These are phyloP conservation scores for Boletellus sp. DNA, from an alignment of 768 basidiomycete species.

Conservation along the genomic window DNA sequence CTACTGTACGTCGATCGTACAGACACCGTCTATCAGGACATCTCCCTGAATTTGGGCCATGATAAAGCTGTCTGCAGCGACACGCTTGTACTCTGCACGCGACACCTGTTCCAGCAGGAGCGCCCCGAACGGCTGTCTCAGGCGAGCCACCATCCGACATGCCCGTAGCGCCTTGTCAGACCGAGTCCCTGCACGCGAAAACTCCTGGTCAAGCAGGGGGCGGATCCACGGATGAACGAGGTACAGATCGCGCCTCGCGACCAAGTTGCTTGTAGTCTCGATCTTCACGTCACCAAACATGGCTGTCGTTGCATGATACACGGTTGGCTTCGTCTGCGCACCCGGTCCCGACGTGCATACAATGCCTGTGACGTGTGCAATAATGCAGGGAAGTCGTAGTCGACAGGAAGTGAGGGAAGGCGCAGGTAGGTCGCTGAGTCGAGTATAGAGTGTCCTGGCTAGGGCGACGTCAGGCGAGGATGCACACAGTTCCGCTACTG, in stretches of 20 bases:
- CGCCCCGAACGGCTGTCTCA: too few species aligned
- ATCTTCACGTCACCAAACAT: conserved; percentile 4
- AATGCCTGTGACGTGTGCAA: background rate
- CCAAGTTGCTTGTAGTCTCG: conserved; percentile 1
- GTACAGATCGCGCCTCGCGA: background rate
- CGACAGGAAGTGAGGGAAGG: background rate
- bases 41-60: too few species aligned
- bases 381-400: conserved; percentile 3
- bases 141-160: too few species aligned
- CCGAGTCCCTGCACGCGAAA: too few species aligned
- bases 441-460: background rate
- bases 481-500: background rate
- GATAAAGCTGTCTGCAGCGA: too few species aligned
- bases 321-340: background rate
- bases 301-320: conserved; percentile 1
- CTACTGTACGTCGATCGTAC: too few species aligned
- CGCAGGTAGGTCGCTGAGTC: background rate
- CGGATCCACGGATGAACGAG: conserved; percentile 17
- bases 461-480: background rate
- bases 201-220: conserved; percentile 4
- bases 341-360: too few species aligned
- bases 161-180: too few species aligned
- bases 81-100: too few species aligned
- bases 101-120: too few species aligned
- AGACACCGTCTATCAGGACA: too few species aligned